A percentile compares a stretch with the other conserved stretches of the same genome.
Conservation (phyloP, 257 asterid genomes). For the Penstemon newberryi region DNA sequence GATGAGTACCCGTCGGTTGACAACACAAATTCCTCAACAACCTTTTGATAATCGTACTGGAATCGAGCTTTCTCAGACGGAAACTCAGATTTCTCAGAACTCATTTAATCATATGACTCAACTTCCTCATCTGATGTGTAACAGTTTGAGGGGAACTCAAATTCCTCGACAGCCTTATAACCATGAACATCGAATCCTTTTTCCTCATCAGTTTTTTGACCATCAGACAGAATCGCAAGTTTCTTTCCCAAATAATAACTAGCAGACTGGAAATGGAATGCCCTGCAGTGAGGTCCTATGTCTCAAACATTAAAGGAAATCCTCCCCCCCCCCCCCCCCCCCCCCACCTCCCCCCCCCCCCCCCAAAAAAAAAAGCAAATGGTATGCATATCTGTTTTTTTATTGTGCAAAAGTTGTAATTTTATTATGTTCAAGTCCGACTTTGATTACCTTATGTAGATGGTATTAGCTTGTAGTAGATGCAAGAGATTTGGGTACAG, state of each 20-base stretch:
- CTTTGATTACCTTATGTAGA: no score
- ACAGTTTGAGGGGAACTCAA: neutral
- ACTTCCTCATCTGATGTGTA: neutral
- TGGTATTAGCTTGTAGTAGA: no score
- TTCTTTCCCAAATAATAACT: constrained; percentile 1
- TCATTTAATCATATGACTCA: neutral
- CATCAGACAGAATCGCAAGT: neutral
- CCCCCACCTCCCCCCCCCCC: no score
- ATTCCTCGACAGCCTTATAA: constrained; percentile 3
- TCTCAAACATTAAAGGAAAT: no score
- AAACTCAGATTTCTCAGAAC: constrained; percentile 7
- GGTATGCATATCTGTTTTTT: no score
- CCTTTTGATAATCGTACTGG: neutral
- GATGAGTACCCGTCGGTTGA: neutral
- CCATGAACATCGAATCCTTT: neutral
- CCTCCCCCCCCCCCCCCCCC: no score
- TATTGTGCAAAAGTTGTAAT: no score
- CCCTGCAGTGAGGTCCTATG: no score
- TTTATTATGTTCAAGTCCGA: no score
- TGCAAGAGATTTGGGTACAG: no score
- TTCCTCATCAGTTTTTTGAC: constrained; percentile 9
- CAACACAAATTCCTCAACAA: constrained; percentile 20
- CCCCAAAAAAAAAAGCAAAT: no score
- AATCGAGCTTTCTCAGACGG: neutral
- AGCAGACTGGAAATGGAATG: neutral